Base-by-base conservation (phyloP, 1,284 basidiomycete genomes). In the Pseudozyma pruni region DNA sequence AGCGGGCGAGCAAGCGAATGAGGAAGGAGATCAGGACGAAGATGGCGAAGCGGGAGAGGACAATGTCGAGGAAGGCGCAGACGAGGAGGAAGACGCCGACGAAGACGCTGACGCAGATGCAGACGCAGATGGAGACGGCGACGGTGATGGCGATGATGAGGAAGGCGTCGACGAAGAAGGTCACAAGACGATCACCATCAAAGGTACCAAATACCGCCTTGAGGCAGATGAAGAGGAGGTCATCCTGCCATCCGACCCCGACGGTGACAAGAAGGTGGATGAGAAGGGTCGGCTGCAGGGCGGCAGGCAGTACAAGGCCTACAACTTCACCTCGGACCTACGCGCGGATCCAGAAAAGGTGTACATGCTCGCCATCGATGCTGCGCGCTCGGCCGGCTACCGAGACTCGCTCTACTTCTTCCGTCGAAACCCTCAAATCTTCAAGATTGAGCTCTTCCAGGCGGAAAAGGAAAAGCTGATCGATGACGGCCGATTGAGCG, bases 331-430 rank as follows among this genome's bases (percentile, higher is more conserved):
- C 14, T 88, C 94, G 1, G 90, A 92, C 0, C 87, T 88, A 47
- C 88, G 94, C 54, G 87, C 79, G 0, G 85, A 97, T 79, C 90
- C 92, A 6, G 87, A 92, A 45, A 88, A 91, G 47, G 86, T 89
- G 64, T 98, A 97, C 85, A 92, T 96, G 87, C 90, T 98, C 40
- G 93, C 95, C 11, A 97, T 98, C 67, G 95, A 98, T 79, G 94
- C 94, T 5, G 95, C 95, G 0, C 89, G 95, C 23, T 92, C 92
- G 4, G 94, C 92, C 35, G 96, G 95, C 2, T 98, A 94, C 84
- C 89, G 93, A 54, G 96, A 98, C 83, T 97, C 94, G 9, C 86
- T 98, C 11, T 97, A 96, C 83, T 97, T 98, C 83, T 95, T 97
- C 84, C 90, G 96, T 11, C 88, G 92, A 7, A 95, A 95, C 75